Evolutionary conservation across 2,329 filamentous ascomycete species (phyloP).

Genomic region (Trichoderma asperellum): DNA sequence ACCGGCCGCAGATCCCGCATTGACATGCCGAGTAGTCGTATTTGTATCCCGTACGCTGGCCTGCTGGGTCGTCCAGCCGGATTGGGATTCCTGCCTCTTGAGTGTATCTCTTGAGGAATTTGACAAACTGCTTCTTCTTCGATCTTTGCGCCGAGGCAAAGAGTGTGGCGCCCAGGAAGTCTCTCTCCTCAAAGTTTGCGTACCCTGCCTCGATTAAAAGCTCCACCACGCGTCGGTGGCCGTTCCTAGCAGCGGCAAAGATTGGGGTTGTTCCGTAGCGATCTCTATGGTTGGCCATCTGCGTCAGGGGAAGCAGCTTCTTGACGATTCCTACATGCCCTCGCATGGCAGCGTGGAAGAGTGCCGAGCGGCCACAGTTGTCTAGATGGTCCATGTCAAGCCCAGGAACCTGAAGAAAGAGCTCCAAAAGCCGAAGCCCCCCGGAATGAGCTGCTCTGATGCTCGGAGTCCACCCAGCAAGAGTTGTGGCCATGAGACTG

Average conservation of each 20-base stretch:
- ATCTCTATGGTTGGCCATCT: conserved; percentile 9
- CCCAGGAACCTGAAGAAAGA: conserved; percentile 1
- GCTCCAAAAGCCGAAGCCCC: neutral
- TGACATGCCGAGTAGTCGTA: conserved; percentile 17
- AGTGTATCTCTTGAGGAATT: neutral
- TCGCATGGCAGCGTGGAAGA: conserved; percentile 29
- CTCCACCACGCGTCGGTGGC: conserved; percentile 18
- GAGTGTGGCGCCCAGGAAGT: conserved; percentile 20
- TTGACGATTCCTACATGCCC: conserved; percentile 19
- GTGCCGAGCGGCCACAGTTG: conserved; percentile 16
- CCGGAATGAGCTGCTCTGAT: conserved; percentile 25
- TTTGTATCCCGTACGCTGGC: neutral
- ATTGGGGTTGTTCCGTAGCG: conserved; percentile 28
- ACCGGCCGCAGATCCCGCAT: conserved; percentile 25
- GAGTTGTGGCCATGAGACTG: neutral
- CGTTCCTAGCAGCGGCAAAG: conserved; percentile 27
- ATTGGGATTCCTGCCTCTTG: neutral
- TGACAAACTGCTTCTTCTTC: conserved; percentile 3
- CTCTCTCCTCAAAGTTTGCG: conserved; percentile 18
- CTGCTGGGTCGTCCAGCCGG: conserved; percentile 13
- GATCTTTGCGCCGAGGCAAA: conserved; percentile 15
- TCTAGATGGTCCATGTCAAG: conserved; percentile 23
- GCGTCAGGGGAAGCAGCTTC: conserved; percentile 10
- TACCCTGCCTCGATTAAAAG: neutral
- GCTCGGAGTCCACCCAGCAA: conserved; percentile 12